Evolutionary conservation across 257 asterid species (phyloP).

Genomic region (Mitragyna speciosa): DNA sequence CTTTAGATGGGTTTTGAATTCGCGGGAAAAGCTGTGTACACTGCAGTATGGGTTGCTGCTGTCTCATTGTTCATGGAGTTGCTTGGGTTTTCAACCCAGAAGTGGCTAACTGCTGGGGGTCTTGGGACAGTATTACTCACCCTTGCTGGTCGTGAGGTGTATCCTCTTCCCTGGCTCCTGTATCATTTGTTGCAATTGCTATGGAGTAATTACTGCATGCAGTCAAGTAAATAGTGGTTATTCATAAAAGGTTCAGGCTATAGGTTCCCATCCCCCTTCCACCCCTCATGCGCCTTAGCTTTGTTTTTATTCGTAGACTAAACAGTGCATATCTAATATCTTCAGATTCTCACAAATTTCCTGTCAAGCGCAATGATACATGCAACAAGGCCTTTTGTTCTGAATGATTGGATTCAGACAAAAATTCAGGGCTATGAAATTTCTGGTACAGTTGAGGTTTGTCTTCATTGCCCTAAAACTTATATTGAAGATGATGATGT

Average conservation of each 20-base stretch:
- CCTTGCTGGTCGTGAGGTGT: constrained; percentile 99
- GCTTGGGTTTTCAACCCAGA: constrained; percentile 97
- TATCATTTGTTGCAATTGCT: constrained; percentile 10
- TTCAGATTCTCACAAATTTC: constrained; percentile 93
- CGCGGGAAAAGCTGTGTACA: constrained; percentile 84
- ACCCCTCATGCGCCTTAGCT: neutral
- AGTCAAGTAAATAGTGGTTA: neutral
- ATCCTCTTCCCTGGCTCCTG: constrained; percentile 12
- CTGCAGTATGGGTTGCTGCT: constrained; percentile 99
- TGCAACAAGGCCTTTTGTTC: constrained; percentile 87
- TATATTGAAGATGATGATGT: neutral
- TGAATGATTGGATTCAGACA: constrained; percentile 95
- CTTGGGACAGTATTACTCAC: constrained; percentile 98
- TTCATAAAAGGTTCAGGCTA: neutral
- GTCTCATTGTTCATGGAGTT: constrained; percentile 93
- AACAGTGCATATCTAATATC: constrained; percentile 15
- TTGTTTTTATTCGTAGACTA: constrained; percentile 5
- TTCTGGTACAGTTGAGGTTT: constrained; percentile 98
- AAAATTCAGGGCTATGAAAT: constrained; percentile 96
- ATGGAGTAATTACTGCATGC: neutral
- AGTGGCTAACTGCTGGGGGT: constrained; percentile 98
- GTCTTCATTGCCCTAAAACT: constrained; percentile 9
- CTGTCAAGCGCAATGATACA: constrained; percentile 98
- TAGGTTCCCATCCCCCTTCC: neutral
- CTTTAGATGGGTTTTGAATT: constrained; percentile 94